A percentile compares a stretch with the other conserved stretches of the same genome.
Conservation (phyloP, 306 rosid species). For the Gastrolobium bilobum region DNA sequence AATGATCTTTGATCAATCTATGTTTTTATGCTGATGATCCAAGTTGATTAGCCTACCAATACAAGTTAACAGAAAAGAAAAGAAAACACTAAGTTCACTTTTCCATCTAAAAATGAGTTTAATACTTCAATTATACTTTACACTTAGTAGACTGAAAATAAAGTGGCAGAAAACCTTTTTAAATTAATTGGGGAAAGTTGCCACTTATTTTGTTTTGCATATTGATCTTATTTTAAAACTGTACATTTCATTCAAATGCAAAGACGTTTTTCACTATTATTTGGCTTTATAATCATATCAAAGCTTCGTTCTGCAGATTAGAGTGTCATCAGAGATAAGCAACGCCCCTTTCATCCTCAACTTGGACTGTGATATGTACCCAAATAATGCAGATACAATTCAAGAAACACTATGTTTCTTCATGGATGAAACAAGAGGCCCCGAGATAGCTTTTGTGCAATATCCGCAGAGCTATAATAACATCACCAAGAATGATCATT, state of each 20-base stretch:
- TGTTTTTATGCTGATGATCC: not conserved
- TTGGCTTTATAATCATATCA: not conserved
- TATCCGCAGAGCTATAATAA: constrained; percentile 64
- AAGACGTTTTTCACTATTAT: not conserved
- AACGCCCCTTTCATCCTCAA: constrained; percentile 73
- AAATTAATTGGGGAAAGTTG: not conserved
- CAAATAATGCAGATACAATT: constrained; percentile 61
- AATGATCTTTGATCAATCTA: not conserved
- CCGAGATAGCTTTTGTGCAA: constrained; percentile 65
- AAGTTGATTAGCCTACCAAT: too few relatives aligned
- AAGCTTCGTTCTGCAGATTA: constrained; percentile 55
- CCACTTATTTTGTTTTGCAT: not conserved
- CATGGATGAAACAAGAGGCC: constrained; percentile 68
- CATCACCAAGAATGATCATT: constrained; percentile 61
- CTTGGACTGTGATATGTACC: constrained; percentile 80
- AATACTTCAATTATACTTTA: not conserved
- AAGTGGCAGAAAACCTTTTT: not conserved
- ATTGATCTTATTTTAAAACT: not conserved
- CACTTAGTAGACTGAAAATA: not conserved
- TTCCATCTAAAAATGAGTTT: too few relatives aligned
- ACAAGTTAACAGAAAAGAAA: too few relatives aligned
- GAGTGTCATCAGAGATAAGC: constrained; percentile 77
- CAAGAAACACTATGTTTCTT: constrained; percentile 68
- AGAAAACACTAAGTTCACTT: too few relatives aligned
- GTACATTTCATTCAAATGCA: not conserved